Base-by-base conservation (phyloP, 2,329 filamentous ascomycete genomes). In the Arthroderma sp. region DNA sequence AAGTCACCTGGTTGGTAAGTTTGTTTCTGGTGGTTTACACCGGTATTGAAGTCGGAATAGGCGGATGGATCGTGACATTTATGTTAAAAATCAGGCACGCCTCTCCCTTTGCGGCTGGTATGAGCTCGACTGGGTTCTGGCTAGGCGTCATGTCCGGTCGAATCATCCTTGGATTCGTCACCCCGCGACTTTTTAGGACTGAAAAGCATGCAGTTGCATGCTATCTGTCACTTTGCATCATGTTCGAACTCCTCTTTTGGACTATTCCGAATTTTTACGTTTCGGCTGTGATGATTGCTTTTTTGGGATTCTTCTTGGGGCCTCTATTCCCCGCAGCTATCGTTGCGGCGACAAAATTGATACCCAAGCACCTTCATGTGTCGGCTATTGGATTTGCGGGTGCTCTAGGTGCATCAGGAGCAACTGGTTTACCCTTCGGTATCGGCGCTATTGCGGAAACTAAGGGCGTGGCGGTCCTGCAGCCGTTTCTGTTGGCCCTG, bases 21-120 rank as follows among this genome's bases (percentile, higher is more conserved):
- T 48, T 82, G 1, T 93, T 93, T 58, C 66, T 93, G 9, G 72
- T 93, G 4, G 77, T 78, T 6, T 93, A 93, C 55, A 80, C 89
- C 0, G 86, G 86, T 3, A 73, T 77, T 4, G 86, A 94, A 48
- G 66, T 68, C 7, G 78, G 77, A 0, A 67, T 87, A 2, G 81
- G 82, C 15, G 85, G 85, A 10, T 91, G 85, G 85, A 81, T 93
- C 50, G 80, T 86, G 40, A 81, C 80, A 0, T 93, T 94, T 59
- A 93, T 94, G 84, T 77, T 88, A n/a, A 69, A 75, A 15, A 79
- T 87, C 27, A 75, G 87, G 9, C 62, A 80, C 33, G 84, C 80
- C 3, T 72, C 69, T 27, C 68, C 77, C 0, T 89, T 91, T 56
- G 72, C 78, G 2, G 80, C 82, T 31, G 86, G 86, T 2, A 77